Evolutionary conservation across 768 basidiomycete species (phyloP).

Genomic region (Lactarius hengduanensis): DNA sequence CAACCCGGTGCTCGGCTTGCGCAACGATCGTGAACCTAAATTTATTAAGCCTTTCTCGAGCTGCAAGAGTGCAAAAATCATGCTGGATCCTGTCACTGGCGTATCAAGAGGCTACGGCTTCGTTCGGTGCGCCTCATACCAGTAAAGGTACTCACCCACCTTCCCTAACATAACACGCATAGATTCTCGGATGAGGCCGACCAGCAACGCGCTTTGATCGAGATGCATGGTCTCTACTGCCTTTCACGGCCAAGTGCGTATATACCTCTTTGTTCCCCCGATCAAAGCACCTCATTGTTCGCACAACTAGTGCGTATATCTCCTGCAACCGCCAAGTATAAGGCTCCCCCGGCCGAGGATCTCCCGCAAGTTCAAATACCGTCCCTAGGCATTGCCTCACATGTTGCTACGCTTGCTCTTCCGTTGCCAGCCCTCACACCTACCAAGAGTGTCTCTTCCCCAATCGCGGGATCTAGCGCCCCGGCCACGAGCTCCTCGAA

Average conservation of each 20-base stretch:
- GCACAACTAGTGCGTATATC: constrained; percentile 75
- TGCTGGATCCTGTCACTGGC: constrained; percentile 88
- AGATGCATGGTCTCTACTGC: constrained; percentile 91
- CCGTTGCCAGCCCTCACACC: constrained; percentile 47
- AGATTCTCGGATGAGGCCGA: constrained; percentile 89
- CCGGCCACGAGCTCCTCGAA: constrained; percentile 28
- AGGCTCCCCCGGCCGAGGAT: constrained; percentile 46
- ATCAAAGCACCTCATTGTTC: constrained; percentile 32
- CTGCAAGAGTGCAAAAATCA: constrained; percentile 95
- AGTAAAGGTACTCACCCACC: constrained; percentile 15
- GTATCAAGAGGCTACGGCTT: constrained; percentile 91
- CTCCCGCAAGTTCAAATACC: constrained; percentile 30
- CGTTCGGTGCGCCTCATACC: constrained; percentile 58
- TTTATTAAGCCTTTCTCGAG: constrained; percentile 86
- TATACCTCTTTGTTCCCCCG: constrained; percentile 7
- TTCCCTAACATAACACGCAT: constrained; percentile 26
- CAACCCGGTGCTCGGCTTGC: constrained; percentile 81
- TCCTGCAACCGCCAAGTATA: constrained; percentile 86
- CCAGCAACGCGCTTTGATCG: constrained; percentile 84
- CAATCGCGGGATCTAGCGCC: constrained; percentile 49
- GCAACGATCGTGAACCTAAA: constrained; percentile 84
- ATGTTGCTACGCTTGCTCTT: constrained; percentile 48
- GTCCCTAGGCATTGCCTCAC: constrained; percentile 6
- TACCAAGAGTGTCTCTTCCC: constrained; percentile 66
- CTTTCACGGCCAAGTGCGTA: constrained; percentile 81